A percentile compares a stretch with the other conserved stretches of the same genome.
phyloP scores from a whole-genome alignment of 768 basidiomycete genomes.

The Rhizopogon vinicolor region DNA sequence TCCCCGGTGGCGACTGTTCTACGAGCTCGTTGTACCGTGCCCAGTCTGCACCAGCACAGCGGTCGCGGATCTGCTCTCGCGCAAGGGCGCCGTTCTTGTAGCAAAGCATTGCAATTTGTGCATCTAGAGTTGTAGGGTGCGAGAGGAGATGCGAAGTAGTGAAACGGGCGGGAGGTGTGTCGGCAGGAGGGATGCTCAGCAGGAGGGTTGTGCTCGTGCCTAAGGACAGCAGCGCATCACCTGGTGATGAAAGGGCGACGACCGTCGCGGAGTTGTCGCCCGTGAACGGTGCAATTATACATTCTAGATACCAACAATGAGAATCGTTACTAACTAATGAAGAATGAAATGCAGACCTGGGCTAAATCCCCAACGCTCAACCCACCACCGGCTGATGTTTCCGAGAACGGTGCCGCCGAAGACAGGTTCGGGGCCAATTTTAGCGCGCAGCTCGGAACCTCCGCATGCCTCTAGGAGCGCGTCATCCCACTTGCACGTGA shows the following conservation, averaged over 20 bases:
- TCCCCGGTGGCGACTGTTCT: slow-evolving; percentile 48
- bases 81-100: slow-evolving; percentile 88
- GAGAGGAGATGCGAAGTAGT: slow-evolving; percentile 74
- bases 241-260: slow-evolving; percentile 65
- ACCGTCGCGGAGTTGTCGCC: slow-evolving; percentile 90
- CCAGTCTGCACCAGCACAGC: slow-evolving; percentile 61
- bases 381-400: slow-evolving; percentile 64
- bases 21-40: slow-evolving; percentile 63
- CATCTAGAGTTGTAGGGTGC: slow-evolving; percentile 57
- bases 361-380: slow-evolving; percentile 69
- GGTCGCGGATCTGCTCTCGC: slow-evolving; percentile 71
- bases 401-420: slow-evolving; percentile 66
- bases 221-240: slow-evolving; percentile 80
- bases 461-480: slow-evolving; percentile 62
- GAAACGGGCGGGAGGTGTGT: slow-evolving; percentile 60
- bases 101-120: slow-evolving; percentile 86
- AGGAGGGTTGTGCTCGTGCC: slow-evolving; percentile 89
- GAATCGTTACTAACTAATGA: neutral
- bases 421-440: slow-evolving; percentile 77
- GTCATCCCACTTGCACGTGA: slow-evolving; percentile 71
- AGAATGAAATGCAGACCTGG: slow-evolving; percentile 37
- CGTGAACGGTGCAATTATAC: slow-evolving; percentile 78
- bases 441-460: slow-evolving; percentile 58
- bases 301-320: slow-evolving; percentile 39
- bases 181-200: slow-evolving; percentile 65